phyloP scores from a whole-genome alignment of 2,329 filamentous ascomycete species.

The Sporothrix sp. region DNA sequence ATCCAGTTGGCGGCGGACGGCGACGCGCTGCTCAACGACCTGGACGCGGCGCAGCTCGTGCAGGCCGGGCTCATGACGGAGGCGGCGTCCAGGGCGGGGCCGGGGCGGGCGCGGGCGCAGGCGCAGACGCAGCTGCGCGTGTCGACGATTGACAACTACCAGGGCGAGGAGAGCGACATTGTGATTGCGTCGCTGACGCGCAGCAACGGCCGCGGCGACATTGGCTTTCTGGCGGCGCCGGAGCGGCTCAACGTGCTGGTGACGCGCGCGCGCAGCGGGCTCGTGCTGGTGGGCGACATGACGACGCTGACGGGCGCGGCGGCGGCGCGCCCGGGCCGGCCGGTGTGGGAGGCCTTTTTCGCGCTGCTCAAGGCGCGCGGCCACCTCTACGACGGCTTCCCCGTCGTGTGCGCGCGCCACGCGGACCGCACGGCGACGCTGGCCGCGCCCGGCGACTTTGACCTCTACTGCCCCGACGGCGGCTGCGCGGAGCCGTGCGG shows the following conservation, averaged over 20 bases:
- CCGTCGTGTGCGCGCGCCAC: slow-evolving; percentile 51
- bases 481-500: slow-evolving; percentile 55
- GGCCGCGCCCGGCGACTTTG: slow-evolving; percentile 46
- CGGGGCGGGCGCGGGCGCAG: no score
- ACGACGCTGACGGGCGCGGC: slow-evolving; percentile 53
- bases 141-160: slow-evolving; percentile 53
- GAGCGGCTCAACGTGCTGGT: slow-evolving; percentile 62
- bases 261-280: slow-evolving; percentile 52
- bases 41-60: slow-evolving; percentile 55
- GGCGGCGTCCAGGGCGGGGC: slow-evolving; percentile 29
- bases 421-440: slow-evolving; percentile 39
- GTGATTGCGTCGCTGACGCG: slow-evolving; percentile 59
- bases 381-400: slow-evolving; percentile 50
- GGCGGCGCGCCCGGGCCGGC: slow-evolving; percentile 39
- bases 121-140: slow-evolving; percentile 3
- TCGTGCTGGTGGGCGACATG: slow-evolving; percentile 63
- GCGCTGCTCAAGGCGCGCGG: slow-evolving; percentile 40
- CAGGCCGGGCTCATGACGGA: slow-evolving; percentile 51
- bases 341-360: slow-evolving; percentile 50
- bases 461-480: slow-evolving; percentile 54
- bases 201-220: slow-evolving; percentile 53
- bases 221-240: slow-evolving; percentile 59
- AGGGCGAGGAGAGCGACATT: slow-evolving; percentile 67
- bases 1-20: slow-evolving; percentile 46
- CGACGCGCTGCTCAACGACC: slow-evolving; percentile 57